Evolutionary conservation across 2,329 filamentous ascomycete species (phyloP), one percentile per base, ranked within the genome.

Genomic region (Trichophyton schoenleinii): DNA sequence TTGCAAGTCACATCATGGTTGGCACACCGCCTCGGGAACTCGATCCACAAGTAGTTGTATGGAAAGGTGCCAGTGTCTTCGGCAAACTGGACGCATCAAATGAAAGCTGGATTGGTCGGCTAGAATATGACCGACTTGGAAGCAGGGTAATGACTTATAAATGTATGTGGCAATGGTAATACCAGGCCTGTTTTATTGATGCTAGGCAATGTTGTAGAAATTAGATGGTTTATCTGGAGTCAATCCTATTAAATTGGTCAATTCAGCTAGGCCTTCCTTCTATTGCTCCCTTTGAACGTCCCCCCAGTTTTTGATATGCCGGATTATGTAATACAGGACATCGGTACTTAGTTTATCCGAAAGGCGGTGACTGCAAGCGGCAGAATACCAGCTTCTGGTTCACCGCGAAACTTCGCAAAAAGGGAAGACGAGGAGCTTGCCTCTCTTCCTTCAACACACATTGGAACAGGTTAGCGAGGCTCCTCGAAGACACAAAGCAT

Each of bases 31-130:
- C 94, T 0, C 81, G 92, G 68, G 94, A 99, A 68, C 87, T 99
- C 78, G 94, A 99, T 74, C 90, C 94, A 63, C 91, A 96, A 75
- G 91, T 97, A n/a, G 88, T 97, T 60, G 86, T 87, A 7, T 99
- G 94, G 94, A 99, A 99, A 80, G 94, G 94, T 3, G 94, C 89
- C 0, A 96, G 91, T 71, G 91, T 99, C 15, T 99, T 96, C 78
- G 91, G 90, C 2, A 91, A 95, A 76, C 77, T 97, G 67, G 83
- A 86, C 63, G 79, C 78, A 53, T 91, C 90, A 15, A 97, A 97
- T 75, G 94, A 99, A 73, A 94, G 88, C 69, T 99, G 94, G 94
- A 89, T 97, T 70, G 87, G 87, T 13, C 83, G 84, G 55, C 80
- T 87, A 68, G 92, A 97, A 79, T 96, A 92, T 74, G 91, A 96